phyloP scores from a whole-genome alignment of 2,329 filamentous ascomycete species.

The Daldinia eschscholtzii region DNA sequence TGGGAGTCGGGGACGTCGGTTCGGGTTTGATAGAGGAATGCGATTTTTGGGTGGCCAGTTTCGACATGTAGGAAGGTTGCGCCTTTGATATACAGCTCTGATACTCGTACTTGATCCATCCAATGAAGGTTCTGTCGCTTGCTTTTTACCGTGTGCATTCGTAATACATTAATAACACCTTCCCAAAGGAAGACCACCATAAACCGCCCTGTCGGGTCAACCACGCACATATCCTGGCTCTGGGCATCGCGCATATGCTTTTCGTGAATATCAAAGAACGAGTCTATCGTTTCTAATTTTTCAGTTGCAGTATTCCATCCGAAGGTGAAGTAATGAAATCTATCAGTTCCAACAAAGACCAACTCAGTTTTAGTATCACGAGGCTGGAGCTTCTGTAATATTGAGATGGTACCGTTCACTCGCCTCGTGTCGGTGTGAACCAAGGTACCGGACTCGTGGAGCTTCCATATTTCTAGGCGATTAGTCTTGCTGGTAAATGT shows the following conservation, averaged over 20 bases:
- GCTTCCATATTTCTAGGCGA: slow-evolving; percentile 84
- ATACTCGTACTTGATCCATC: slow-evolving; percentile 68
- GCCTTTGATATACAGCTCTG: slow-evolving; percentile 71
- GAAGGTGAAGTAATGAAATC: slow-evolving; percentile 90
- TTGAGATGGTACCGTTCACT: slow-evolving; percentile 87
- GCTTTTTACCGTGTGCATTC: slow-evolving; percentile 62
- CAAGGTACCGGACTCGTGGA: slow-evolving; percentile 74
- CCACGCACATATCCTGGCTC: slow-evolving; percentile 83
- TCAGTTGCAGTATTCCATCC: slow-evolving; percentile 77
- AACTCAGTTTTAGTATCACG: slow-evolving; percentile 81
- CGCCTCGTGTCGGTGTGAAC: slow-evolving; percentile 70
- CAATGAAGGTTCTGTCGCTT: slow-evolving; percentile 60
- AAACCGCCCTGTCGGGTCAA: slow-evolving; percentile 80
- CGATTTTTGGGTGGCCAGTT: slow-evolving; percentile 69
- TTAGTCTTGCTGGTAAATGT: slow-evolving; percentile 77
- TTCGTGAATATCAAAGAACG: slow-evolving; percentile 67
- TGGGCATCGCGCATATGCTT: slow-evolving; percentile 80
- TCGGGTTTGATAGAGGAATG: slow-evolving; percentile 69
- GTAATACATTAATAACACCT: slow-evolving; percentile 68
- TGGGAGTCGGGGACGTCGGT: slow-evolving; percentile 66
- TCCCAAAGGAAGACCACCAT: slow-evolving; percentile 72
- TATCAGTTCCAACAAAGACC: slow-evolving; percentile 91
- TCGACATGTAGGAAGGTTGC: slow-evolving; percentile 70
- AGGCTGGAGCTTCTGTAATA: slow-evolving; percentile 84
- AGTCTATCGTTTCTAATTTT: slow-evolving; percentile 64